phyloP scores from a whole-genome alignment of 192 early-diverging fungal species.

The Backusella tarrabulga region DNA sequence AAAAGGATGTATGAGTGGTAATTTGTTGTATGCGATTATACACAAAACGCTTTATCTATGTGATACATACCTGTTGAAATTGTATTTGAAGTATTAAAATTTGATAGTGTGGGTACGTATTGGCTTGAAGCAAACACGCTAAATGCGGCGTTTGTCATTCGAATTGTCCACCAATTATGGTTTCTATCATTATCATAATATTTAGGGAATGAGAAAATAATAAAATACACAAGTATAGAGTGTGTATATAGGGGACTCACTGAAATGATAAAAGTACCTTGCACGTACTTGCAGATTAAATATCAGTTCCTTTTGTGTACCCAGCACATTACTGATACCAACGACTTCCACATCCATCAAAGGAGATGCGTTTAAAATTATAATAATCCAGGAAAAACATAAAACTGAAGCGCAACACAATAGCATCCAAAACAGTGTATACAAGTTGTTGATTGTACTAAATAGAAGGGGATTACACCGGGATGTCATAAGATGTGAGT shows the following conservation, averaged over 20 bases:
- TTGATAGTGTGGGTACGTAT: constrained; percentile 16
- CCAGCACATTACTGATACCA: constrained; percentile 58
- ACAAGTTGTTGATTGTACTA: not conserved
- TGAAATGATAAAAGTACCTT: constrained; percentile 14
- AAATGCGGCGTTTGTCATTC: constrained; percentile 54
- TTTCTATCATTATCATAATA: constrained; percentile 35
- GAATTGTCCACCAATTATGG: constrained; percentile 54
- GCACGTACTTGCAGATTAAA: constrained; percentile 61
- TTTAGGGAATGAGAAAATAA: not conserved
- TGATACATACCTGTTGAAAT: constrained; percentile 1
- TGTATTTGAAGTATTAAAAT: not conserved
- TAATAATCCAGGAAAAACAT: not conserved
- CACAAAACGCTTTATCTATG: not conserved
- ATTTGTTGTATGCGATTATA: not conserved
- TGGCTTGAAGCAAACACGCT: constrained; percentile 62
- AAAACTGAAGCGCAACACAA: constrained; percentile 1
- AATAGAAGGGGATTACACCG: not conserved
- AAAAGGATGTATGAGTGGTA: not conserved
- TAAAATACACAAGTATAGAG: not conserved
- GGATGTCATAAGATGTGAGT: not conserved
- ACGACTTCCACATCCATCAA: constrained; percentile 21
- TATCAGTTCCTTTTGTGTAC: constrained; percentile 63
- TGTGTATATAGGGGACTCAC: not conserved
- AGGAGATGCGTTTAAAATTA: constrained; percentile 20
- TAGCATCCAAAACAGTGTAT: constrained; percentile 6